A percentile compares a stretch with the other conserved stretches of the same genome.
Conservation (phyloP, 352 stramenopile species). For the Globisporangium spiculum region DNA sequence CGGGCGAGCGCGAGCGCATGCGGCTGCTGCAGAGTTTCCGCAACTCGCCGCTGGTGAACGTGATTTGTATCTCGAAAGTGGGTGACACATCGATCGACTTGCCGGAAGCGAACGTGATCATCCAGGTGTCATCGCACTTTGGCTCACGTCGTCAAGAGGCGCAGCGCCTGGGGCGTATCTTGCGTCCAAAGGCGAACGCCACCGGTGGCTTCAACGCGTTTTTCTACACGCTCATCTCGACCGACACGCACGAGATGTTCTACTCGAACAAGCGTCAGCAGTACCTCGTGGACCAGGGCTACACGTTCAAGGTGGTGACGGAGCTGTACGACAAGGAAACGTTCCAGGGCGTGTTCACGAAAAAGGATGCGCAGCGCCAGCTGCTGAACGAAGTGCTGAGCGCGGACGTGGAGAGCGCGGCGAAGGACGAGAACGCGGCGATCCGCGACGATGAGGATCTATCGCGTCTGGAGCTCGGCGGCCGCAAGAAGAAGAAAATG, state of each 20-base stretch:
- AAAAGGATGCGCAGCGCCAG: slow-evolving; percentile 74
- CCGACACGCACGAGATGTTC: slow-evolving; percentile 99
- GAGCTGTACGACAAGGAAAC: slow-evolving; percentile 87
- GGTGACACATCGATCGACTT: slow-evolving; percentile 99
- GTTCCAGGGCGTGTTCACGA: slow-evolving; percentile 80
- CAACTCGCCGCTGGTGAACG: slow-evolving; percentile 81
- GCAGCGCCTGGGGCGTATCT: slow-evolving; percentile 98
- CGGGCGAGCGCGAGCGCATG: slow-evolving; percentile 91
- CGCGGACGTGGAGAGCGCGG: slow-evolving; percentile 74
- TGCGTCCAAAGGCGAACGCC: slow-evolving; percentile 95
- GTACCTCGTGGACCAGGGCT: slow-evolving; percentile 99
- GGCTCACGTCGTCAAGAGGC: slow-evolving; percentile 98
- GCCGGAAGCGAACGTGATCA: slow-evolving; percentile 99
- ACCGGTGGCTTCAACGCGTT: slow-evolving; percentile 99
- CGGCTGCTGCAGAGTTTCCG: slow-evolving; percentile 83
- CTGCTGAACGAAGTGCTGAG: slow-evolving; percentile 80
- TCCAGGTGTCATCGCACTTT: slow-evolving; percentile 98
- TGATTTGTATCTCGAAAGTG: slow-evolving; percentile 93
- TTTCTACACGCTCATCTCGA: slow-evolving; percentile 99
- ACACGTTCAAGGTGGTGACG: slow-evolving; percentile 99
- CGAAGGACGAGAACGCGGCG: slow-evolving; percentile 79
- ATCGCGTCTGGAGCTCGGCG: slow-evolving; percentile 62
- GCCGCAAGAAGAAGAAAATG: slow-evolving; percentile 78
- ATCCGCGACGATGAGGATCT: slow-evolving; percentile 85
- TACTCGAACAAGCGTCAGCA: slow-evolving; percentile 99